Percentiles rank a stretch among this genome's conserved stretches.
phyloP scores from a whole-genome alignment of 169 alveolate genomes.

The Plasmodium falciparum region DNA sequence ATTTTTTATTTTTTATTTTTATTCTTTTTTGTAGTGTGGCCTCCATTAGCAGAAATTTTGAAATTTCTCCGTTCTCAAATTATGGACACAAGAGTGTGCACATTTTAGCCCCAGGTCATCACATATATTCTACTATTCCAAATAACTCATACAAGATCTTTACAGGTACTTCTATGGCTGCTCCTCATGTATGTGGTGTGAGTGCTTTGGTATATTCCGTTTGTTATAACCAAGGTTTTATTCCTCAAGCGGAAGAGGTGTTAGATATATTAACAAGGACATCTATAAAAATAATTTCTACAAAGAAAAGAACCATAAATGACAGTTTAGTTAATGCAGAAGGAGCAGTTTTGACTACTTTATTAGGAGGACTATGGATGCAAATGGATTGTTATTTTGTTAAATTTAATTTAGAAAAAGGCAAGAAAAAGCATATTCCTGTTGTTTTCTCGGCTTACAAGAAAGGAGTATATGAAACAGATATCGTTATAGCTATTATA shows the following conservation, averaged over 20 bases:
- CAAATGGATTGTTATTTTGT: slow-evolving; percentile 72
- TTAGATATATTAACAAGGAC: slow-evolving; percentile 60
- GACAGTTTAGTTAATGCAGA: slow-evolving; percentile 68
- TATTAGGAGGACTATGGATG: slow-evolving; percentile 77
- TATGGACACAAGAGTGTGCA: slow-evolving; percentile 77
- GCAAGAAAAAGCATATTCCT: slow-evolving; percentile 60
- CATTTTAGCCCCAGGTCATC: slow-evolving; percentile 79
- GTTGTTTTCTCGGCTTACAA: slow-evolving; percentile 72
- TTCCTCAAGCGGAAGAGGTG: slow-evolving; percentile 67
- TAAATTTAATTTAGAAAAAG: slow-evolving; percentile 27
- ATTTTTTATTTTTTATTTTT: neutral
- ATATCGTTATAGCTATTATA: slow-evolving; percentile 53
- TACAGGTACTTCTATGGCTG: slow-evolving; percentile 81
- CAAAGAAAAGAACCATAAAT: slow-evolving; percentile 34
- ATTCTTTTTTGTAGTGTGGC: slow-evolving; percentile 36
- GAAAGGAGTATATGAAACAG: slow-evolving; percentile 57
- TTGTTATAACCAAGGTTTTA: slow-evolving; percentile 31
- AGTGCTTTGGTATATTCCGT: slow-evolving; percentile 75
- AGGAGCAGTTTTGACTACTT: slow-evolving; percentile 73
- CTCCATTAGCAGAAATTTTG: slow-evolving; percentile 44
- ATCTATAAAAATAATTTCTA: slow-evolving; percentile 25
- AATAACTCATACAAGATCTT: slow-evolving; percentile 67
- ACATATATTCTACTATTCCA: slow-evolving; percentile 71
- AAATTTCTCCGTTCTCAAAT: slow-evolving; percentile 75
- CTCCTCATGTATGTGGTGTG: slow-evolving; percentile 81